Percentiles rank a stretch among this genome's conserved stretches.
Conservation (phyloP, 192 early-diverging fungal genomes). For the Rhizoclosmatium sp. region DNA sequence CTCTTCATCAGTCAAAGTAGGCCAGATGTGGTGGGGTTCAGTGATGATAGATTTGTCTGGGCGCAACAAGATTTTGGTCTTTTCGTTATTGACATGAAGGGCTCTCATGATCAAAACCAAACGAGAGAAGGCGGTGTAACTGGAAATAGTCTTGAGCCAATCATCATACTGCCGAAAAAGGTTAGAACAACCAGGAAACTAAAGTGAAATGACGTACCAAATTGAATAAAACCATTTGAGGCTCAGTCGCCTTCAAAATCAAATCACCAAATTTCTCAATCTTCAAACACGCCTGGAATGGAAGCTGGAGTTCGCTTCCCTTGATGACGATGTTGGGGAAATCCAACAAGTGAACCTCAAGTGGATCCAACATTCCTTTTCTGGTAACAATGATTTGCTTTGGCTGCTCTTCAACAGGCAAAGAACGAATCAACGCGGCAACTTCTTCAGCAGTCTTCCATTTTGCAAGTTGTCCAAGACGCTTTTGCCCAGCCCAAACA, state of each 20-base stretch:
- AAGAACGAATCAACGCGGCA: slow-evolving; percentile 95
- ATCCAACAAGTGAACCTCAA: slow-evolving; percentile 94
- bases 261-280: slow-evolving; percentile 98
- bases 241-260: slow-evolving; percentile 97
- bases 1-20: slow-evolving; percentile 93
- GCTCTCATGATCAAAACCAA: slow-evolving; percentile 95
- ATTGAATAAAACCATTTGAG: slow-evolving; percentile 87
- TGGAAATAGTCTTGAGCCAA: slow-evolving; percentile 93
- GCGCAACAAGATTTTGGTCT: slow-evolving; percentile 94
- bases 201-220: slow-evolving; percentile 46
- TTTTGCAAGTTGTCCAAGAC: slow-evolving; percentile 98
- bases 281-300: slow-evolving; percentile 97
- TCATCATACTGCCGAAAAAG: slow-evolving; percentile 80
- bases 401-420: slow-evolving; percentile 99
- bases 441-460: slow-evolving; percentile 99
- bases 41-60: slow-evolving; percentile 94
- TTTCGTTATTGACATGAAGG: slow-evolving; percentile 97
- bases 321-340: slow-evolving; percentile 99
- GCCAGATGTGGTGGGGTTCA: slow-evolving; percentile 98
- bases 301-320: slow-evolving; percentile 95
- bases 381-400: slow-evolving; percentile 99
- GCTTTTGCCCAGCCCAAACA: slow-evolving; percentile 99
- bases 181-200: slow-evolving; percentile 20
- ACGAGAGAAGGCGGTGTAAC: slow-evolving; percentile 98
- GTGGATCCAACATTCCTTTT: slow-evolving; percentile 99